phyloP scores from a whole-genome alignment of 1,139 yeast species.

The Magnusiomyces paraingens region DNA sequence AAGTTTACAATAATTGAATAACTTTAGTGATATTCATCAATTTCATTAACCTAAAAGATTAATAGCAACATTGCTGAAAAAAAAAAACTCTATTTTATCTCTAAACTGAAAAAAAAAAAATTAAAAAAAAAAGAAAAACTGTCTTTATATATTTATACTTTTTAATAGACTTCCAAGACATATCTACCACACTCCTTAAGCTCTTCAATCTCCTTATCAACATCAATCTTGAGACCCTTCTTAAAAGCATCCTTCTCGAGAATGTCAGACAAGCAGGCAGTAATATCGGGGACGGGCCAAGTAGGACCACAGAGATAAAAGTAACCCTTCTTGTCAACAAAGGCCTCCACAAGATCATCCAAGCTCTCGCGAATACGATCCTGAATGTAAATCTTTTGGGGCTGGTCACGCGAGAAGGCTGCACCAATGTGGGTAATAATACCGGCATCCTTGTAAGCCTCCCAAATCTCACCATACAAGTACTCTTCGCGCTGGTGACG shows the following conservation, averaged over 20 bases:
- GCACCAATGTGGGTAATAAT: constrained; percentile 93
- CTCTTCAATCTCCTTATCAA: constrained; percentile 78
- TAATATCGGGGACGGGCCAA: constrained; percentile 98
- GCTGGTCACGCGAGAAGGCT: constrained; percentile 97
- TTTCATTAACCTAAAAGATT: too few species aligned
- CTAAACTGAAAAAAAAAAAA: too few species aligned
- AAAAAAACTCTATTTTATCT: background rate
- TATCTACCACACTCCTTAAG: constrained; percentile 91
- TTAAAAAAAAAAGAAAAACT: background rate
- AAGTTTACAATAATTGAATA: too few species aligned
- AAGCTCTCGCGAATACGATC: constrained; percentile 81
- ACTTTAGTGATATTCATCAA: too few species aligned
- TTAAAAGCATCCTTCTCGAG: constrained; percentile 62
- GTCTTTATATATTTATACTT: background rate
- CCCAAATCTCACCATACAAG: constrained; percentile 95
- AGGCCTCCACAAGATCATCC: constrained; percentile 68
- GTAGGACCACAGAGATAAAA: constrained; percentile 98
- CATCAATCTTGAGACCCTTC: constrained; percentile 62
- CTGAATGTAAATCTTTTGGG: constrained; percentile 89
- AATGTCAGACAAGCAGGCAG: constrained; percentile 83
- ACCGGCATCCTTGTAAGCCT: constrained; percentile 90
- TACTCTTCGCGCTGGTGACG: constrained; percentile 96
- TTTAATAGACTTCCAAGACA: constrained; percentile 82
- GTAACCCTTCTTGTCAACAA: constrained; percentile 72
- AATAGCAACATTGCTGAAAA: background rate